Conservation (phyloP, 2,329 filamentous ascomycete genomes). For the Pseudocercospora musae region DNA sequence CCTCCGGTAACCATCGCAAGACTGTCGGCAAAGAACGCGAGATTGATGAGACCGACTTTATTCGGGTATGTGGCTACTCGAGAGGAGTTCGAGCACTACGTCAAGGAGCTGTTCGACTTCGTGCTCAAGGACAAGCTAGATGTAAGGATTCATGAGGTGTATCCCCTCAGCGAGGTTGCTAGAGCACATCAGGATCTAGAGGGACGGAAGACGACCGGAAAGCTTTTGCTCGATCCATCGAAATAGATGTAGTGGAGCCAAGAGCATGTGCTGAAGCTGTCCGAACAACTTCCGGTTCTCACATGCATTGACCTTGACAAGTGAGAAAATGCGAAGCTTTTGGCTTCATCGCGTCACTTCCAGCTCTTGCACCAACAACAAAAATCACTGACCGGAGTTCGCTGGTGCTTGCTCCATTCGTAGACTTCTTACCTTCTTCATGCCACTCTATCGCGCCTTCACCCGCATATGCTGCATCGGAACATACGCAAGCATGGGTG, state of each 20-base stretch:
- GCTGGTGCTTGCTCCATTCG: no score
- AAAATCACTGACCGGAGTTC: not conserved
- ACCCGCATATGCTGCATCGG: not conserved
- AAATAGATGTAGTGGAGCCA: conserved; percentile 26
- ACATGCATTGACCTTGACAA: not conserved
- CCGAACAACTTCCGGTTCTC: not conserved
- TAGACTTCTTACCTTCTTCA: not conserved
- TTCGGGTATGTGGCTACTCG: conserved; percentile 66
- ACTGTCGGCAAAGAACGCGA: conserved; percentile 71
- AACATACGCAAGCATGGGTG: not conserved
- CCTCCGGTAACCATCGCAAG: conserved; percentile 62
- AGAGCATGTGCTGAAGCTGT: not conserved
- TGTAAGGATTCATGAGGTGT: conserved; percentile 71
- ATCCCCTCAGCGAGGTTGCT: conserved; percentile 69
- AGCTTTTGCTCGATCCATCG: conserved; percentile 67
- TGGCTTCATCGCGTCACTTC: not conserved
- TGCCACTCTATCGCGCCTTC: not conserved
- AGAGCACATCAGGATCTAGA: conserved; percentile 76
- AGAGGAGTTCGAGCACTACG: conserved; percentile 69
- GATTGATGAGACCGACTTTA: conserved; percentile 70
- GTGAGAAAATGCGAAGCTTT: not conserved
- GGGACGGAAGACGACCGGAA: conserved; percentile 77
- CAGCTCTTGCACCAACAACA: not conserved
- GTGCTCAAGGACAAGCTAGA: conserved; percentile 67
- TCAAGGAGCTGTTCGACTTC: conserved; percentile 68